Evolutionary conservation across 2,329 filamentous ascomycete species (phyloP), one percentile per base, ranked within the genome.

Genomic region (Chaetothyriales sp.): DNA sequence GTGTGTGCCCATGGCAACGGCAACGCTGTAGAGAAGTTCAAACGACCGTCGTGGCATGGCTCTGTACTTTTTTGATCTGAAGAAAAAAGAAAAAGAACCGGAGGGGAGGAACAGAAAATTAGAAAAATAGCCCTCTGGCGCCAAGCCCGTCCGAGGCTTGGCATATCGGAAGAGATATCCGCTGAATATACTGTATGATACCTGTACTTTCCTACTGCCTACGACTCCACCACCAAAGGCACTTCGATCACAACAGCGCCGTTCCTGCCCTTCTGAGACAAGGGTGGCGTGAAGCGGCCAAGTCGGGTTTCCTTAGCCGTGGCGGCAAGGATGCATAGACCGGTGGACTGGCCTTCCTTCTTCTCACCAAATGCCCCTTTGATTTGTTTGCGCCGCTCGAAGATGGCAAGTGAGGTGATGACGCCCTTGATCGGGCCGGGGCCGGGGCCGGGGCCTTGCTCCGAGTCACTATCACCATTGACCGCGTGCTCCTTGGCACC

Each of bases 211-310:
- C n/a, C n/a, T 46, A 46, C 9, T 46, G 12, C 20, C 39, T 47
- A 18, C 12, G 25, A 19, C 20, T 28, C n/a, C 19, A 19, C n/a
- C 19, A 19, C 53, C 45, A 70, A 68, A 0, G 84, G 78, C 32
- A 95, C 78, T 64, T 95, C 88, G 63, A 95, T 93, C 8, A 95
- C 76, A 20, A 92, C 77, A n/a, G 84, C 85, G 5, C 86, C 86
- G 63, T 95, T 95, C 57, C 81, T 82, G 3, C 80, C 86, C 20
- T 71, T 68, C 19, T 60, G 55, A 49, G 66, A 68, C 43, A 64
- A 62, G 4, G 75, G 66, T 51, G 75, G 75, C 67, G 82, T 82
- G 88, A 88, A 96, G 55, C 85, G 75, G 3, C 88, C 92, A 43
- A 95, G 71, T 44, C 87, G 78, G 66, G 89, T 84, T 67, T 95